Evolutionary conservation across 2,329 filamentous ascomycete genomes (phyloP).

Genomic region (Penicillium sp.): DNA sequence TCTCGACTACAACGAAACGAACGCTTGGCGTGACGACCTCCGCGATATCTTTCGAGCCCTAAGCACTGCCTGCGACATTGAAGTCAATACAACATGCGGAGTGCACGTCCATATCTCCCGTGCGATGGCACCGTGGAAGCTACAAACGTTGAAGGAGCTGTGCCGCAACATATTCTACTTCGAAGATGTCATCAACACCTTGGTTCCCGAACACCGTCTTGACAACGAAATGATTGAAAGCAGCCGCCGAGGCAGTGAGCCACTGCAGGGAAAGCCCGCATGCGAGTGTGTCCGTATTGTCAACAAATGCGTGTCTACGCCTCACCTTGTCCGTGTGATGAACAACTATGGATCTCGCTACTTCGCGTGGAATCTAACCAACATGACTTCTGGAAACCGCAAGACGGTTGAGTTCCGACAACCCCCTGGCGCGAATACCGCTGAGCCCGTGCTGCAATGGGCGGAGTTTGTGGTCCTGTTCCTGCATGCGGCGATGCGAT

Average conservation of each 20-base stretch:
- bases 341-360: neutral
- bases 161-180: neutral
- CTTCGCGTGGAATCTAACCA: neutral
- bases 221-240: neutral
- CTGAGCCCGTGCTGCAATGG: neutral
- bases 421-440: neutral
- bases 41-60: neutral
- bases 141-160: neutral
- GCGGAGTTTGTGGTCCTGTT: neutral
- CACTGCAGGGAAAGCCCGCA: neutral
- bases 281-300: neutral
- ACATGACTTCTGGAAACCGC: neutral
- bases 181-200: neutral
- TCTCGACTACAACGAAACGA: neutral
- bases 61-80: neutral
- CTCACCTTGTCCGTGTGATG: neutral
- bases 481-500: neutral
- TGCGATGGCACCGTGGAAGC: neutral
- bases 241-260: neutral
- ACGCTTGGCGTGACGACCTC: neutral
- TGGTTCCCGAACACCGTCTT: neutral
- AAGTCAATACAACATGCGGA: neutral
- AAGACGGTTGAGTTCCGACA: neutral
- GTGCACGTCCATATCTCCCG: neutral
- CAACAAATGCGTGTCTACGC: neutral